Conservation (phyloP, 176 grass and related monocot genomes). For the Poa annua region DNA sequence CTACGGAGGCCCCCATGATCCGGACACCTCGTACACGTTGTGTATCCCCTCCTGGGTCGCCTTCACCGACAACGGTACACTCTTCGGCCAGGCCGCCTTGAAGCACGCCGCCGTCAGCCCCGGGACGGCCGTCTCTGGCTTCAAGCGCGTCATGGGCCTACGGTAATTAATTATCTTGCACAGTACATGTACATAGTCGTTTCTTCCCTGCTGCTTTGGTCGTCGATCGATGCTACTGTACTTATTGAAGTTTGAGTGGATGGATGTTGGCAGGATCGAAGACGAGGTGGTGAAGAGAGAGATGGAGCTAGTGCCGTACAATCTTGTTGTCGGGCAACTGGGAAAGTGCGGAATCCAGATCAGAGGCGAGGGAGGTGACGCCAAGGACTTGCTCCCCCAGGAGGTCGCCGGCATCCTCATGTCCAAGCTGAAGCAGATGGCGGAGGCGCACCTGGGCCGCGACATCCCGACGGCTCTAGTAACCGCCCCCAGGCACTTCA, state of each 20-base stretch:
- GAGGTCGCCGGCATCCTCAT: not conserved
- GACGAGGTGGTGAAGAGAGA: constrained; percentile 7
- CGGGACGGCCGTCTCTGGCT: constrained; percentile 7
- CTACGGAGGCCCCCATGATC: not conserved
- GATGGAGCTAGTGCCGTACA: not conserved
- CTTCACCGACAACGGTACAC: constrained; percentile 6
- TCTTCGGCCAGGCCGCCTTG: constrained; percentile 11
- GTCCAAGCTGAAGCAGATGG: not conserved
- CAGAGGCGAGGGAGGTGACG: not conserved
- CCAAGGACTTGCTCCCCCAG: not conserved
- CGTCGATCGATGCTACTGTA: not conserved
- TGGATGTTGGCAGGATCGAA: not conserved
- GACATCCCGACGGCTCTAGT: not conserved
- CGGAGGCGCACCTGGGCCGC: constrained; percentile 3
- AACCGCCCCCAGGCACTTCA: not conserved
- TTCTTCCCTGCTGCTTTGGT: not conserved
- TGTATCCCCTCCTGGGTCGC: constrained; percentile 24
- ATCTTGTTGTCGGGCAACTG: not conserved
- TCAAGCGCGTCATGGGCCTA: not conserved
- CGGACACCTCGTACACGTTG: not conserved
- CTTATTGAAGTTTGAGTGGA: not conserved
- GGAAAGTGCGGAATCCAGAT: constrained; percentile 1
- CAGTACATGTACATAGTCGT: not conserved
- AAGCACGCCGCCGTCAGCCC: constrained; percentile 16
- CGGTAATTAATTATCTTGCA: not conserved